These are phyloP conservation scores for Chloris gayana DNA, from an alignment of 176 grass and related monocot genomes.

Conservation along the genomic window DNA sequence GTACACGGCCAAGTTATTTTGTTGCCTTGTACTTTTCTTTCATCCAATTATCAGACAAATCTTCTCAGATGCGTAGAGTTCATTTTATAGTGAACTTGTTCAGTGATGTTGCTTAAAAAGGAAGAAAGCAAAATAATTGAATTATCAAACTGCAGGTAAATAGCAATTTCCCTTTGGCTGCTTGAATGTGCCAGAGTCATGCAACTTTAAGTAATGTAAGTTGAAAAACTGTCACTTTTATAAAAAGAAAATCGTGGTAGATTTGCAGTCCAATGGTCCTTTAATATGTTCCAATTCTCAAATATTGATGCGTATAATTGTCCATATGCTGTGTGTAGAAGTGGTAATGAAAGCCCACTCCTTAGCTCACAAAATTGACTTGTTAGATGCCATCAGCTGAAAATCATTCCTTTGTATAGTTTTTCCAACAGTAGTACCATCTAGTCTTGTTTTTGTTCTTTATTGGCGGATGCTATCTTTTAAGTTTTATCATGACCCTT, in stretches of 20 bases:
- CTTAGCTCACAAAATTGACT: neutral
- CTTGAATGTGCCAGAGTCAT: neutral
- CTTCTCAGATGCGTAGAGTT: neutral
- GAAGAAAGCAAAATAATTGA: neutral
- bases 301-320: neutral
- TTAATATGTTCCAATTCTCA: neutral
- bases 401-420: neutral
- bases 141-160: neutral
- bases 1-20: constrained; percentile 8
- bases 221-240: neutral
- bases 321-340: neutral
- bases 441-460: neutral
- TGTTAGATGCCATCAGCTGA: constrained; percentile 1
- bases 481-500: neutral
- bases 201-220: neutral
- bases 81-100: neutral
- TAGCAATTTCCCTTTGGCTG: neutral
- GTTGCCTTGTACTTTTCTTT: neutral
- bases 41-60: constrained; percentile 4
- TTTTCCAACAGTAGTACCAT: constrained; percentile 3
- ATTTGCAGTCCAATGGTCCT: neutral
- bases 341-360: neutral
- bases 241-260: neutral
- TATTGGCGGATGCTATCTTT: constrained; percentile 7
- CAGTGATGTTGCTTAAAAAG: neutral